Conservation (phyloP, 164 flowering plant genomes). For the Cinnamomum micranthum region DNA sequence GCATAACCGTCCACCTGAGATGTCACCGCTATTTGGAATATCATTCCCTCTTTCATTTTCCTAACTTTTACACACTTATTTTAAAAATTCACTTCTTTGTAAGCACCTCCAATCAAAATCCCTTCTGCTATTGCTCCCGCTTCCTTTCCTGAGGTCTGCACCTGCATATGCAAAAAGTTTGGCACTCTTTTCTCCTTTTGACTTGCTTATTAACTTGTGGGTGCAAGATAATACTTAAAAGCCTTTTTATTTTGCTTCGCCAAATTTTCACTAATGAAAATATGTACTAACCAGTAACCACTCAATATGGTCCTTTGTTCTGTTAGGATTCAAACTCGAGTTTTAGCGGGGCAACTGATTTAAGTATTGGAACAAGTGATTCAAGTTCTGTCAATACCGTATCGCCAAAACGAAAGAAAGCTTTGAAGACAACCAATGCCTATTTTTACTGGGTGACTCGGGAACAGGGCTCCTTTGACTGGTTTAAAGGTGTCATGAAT, state of each 20-base stretch:
- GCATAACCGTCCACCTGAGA: neutral
- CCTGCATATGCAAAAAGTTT: no score
- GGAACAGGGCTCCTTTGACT: constrained; percentile 98
- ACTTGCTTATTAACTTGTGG: neutral
- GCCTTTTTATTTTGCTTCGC: neutral
- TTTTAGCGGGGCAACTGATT: constrained; percentile 44
- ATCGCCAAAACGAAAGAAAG: constrained; percentile 53
- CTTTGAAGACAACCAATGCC: constrained; percentile 86
- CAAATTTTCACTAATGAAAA: no score
- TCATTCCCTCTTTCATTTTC: neutral
- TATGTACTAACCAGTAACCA: neutral
- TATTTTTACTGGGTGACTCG: constrained; percentile 99
- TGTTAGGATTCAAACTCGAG: constrained; percentile 55
- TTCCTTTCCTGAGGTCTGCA: neutral
- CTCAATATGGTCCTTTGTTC: neutral
- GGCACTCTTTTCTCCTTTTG: neutral
- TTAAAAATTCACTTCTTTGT: neutral
- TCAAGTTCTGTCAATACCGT: constrained; percentile 25
- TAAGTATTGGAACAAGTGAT: constrained; percentile 42
- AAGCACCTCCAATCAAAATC: neutral
- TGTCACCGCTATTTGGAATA: neutral
- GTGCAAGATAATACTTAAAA: neutral
- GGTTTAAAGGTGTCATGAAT: constrained; percentile 99
- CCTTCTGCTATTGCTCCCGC: neutral
- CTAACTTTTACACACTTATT: neutral